Base-by-base conservation (phyloP, 805 yeast genomes). In the Metschnikowia sp. region DNA sequence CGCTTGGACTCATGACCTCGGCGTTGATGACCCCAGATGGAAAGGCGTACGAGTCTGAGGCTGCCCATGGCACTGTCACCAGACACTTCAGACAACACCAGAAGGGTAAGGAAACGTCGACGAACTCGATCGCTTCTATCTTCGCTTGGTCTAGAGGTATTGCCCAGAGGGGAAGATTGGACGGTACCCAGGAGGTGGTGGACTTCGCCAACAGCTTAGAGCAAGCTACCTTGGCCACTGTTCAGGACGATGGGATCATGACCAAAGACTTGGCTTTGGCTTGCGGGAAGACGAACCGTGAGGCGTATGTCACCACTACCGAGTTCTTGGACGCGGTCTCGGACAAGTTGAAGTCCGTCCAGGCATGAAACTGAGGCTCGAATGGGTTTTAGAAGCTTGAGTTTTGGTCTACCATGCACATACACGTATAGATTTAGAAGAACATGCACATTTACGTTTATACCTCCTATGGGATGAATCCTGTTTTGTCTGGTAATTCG, bases 61-160 rank as follows among this genome's bases (percentile, higher is more conserved):
- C 98, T 50, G 98, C 98, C n/a, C 98, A 92, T 68, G 98, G 98
- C 48, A 92, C 98, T 11, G 98, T 92, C 59, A 92, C 97, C 40
- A 87, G 98, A 75, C 98, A 92, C 69, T 92, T 79, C 75, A 86
- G 97, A 76, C 94, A 85, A 72, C 89, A 88, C 71, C 97, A 92
- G 74, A 88, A 86, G 71, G 98, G 98, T 56, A 88, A 90, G 68
- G 97, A 91, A 74, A 92, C 98, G 15, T 88, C 97, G 7, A 92
- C 98, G 49, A 92, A 92, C 74, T 91, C 97, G 13, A 92, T 92
- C 69, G 98, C 98, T 3, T 90, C 97, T 11, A 92, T 92, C 58
- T 92, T 86, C 64, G 98, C 98, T 30, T 92, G 98, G 98, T 78
- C 96, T 33, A 84, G 96, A 63, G 98, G 98, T 63, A 70, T 92